These are phyloP conservation scores for Plasmodium knowlesi DNA, from an alignment of 169 alveolate species.

Conservation along the genomic window DNA sequence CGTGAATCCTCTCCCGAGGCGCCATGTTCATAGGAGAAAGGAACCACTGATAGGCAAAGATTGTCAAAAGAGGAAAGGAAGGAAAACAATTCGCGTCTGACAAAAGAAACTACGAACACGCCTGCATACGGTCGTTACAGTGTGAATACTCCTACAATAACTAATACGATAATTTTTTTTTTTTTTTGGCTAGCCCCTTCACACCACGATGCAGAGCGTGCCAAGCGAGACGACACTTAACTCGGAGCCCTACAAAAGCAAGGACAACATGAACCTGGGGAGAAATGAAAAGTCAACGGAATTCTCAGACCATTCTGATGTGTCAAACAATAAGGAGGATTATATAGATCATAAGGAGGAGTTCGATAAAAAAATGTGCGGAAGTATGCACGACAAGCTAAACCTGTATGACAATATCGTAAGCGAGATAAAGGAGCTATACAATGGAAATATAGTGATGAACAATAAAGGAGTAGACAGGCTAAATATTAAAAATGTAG, in stretches of 20 bases:
- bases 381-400: conserved; percentile 33
- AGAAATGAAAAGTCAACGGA: conserved; percentile 41
- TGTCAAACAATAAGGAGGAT: conserved; percentile 20
- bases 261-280: background rate
- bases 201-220: conserved; percentile 28
- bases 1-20: background rate
- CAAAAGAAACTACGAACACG: background rate
- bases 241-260: conserved; percentile 36
- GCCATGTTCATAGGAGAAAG: background rate
- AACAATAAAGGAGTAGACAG: conserved; percentile 50
- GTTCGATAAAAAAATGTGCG: conserved; percentile 41
- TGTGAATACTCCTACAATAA: background rate
- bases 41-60: background rate
- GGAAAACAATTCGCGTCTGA: background rate
- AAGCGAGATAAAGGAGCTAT: conserved; percentile 65
- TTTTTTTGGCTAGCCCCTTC: background rate
- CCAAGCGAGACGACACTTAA: conserved; percentile 54
- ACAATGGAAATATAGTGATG: conserved; percentile 62
- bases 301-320: conserved; percentile 32
- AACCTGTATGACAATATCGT: conserved; percentile 48
- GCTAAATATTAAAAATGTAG: background rate
- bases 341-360: conserved; percentile 13
- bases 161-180: background rate
- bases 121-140: background rate
- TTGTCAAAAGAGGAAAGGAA: background rate